Percentiles rank a stretch among this genome's conserved stretches.
Evolutionary conservation across 169 alveolate genomes (phyloP).

Genomic region (Perkinsus olseni): DNA sequence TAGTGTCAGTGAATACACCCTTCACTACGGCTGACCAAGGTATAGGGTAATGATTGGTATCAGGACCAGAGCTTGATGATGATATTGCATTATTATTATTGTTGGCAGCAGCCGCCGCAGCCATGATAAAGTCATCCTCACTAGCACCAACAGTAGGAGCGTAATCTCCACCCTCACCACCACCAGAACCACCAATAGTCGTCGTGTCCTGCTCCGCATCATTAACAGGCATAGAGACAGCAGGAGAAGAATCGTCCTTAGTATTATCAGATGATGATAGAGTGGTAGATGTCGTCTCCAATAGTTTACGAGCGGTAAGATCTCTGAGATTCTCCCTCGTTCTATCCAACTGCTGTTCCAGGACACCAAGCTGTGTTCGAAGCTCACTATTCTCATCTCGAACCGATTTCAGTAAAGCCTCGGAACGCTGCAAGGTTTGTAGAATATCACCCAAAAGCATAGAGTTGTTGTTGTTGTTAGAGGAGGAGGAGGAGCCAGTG

Average conservation of each 20-base stretch:
- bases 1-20: background rate
- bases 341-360: background rate
- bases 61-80: background rate
- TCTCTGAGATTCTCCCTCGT: slow-evolving; percentile 1
- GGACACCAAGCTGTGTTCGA: background rate
- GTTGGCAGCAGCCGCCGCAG: background rate
- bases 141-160: background rate
- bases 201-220: background rate
- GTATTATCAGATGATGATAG: background rate
- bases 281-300: background rate
- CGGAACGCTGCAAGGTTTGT: background rate
- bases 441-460: background rate
- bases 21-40: too few species aligned
- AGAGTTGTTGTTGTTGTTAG: background rate
- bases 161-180: background rate
- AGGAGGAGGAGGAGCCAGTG: background rate
- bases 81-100: background rate
- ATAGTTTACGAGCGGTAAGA: background rate
- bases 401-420: background rate
- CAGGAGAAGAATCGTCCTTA: background rate
- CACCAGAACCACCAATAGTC: background rate
- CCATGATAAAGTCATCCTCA: background rate
- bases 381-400: background rate
- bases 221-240: background rate
- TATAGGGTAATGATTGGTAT: too few species aligned